Percentiles rank a stretch among this genome's conserved stretches.
Conservation (phyloP, 495 filamentous ascomycete genomes). For the Penicillium verhagenii region DNA sequence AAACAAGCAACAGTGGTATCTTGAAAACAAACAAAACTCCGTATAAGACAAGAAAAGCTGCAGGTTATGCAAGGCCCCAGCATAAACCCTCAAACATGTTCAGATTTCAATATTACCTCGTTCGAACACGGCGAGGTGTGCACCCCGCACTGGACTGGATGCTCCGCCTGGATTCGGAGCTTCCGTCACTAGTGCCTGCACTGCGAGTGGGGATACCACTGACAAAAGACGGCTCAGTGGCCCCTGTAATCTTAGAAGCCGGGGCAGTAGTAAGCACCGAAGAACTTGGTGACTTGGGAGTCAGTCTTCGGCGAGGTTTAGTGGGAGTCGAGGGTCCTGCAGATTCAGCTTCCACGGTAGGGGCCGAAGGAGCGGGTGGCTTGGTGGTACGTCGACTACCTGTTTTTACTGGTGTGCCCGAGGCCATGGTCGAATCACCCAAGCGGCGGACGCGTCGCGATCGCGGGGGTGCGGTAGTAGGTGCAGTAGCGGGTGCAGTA, state of each 20-base stretch:
- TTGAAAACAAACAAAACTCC: slow-evolving; percentile 4
- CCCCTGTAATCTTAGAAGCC: slow-evolving; percentile 11
- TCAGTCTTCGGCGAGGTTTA: slow-evolving; percentile 40
- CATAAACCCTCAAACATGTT: not conserved
- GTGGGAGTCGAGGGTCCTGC: slow-evolving; percentile 26
- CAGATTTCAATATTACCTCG: slow-evolving; percentile 23
- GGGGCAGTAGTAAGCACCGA: slow-evolving; percentile 19
- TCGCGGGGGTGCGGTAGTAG: slow-evolving; percentile 30
- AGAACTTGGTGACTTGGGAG: slow-evolving; percentile 37
- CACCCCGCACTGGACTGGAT: slow-evolving; percentile 40
- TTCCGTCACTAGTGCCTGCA: slow-evolving; percentile 1
- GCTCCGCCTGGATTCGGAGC: slow-evolving; percentile 28
- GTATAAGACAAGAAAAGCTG: not conserved
- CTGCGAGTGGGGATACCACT: slow-evolving; percentile 26
- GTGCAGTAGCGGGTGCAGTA: slow-evolving; percentile 10
- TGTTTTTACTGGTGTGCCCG: slow-evolving; percentile 26
- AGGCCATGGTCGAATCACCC: slow-evolving; percentile 25
- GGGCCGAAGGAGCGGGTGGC: slow-evolving; percentile 12
- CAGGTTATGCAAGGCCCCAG: not conserved
- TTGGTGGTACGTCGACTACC: slow-evolving; percentile 24
- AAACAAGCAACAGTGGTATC: slow-evolving; percentile 4
- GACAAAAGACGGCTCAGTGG: slow-evolving; percentile 18
- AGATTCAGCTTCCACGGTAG: not conserved
- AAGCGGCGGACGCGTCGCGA: slow-evolving; percentile 39
- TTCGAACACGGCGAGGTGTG: slow-evolving; percentile 41